These are phyloP conservation scores for Dothideomycetes sp. DNA, from an alignment of 2,329 filamentous ascomycete species.

Conservation along the genomic window DNA sequence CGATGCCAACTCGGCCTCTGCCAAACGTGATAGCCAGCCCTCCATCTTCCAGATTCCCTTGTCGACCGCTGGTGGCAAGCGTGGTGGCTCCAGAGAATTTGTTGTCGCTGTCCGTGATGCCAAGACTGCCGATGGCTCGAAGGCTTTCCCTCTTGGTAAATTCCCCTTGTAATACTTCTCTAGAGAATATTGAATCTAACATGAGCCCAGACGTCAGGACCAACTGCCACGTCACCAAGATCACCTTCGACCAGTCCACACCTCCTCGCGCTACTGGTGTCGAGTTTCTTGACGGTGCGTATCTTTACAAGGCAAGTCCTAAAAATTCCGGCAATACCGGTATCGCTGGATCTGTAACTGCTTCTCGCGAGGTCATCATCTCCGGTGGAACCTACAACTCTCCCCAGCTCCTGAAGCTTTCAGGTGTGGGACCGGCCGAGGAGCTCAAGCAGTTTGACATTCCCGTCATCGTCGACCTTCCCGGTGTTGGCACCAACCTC, in stretches of 20 bases:
- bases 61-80: constrained; percentile 37
- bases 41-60: constrained; percentile 52
- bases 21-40: constrained; percentile 36
- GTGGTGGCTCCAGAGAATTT: constrained; percentile 48
- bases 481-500: constrained; percentile 56
- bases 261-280: constrained; percentile 39
- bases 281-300: constrained; percentile 32
- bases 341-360: constrained; percentile 32
- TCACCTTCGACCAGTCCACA: constrained; percentile 54
- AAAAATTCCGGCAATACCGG: constrained; percentile 25
- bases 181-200: background rate
- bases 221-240: constrained; percentile 57
- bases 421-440: constrained; percentile 49
- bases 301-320: constrained; percentile 33
- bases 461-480: constrained; percentile 44
- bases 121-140: constrained; percentile 40
- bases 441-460: constrained; percentile 48
- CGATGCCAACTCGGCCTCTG: constrained; percentile 37
- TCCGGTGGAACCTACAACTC: constrained; percentile 51
- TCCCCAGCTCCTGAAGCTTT: constrained; percentile 56
- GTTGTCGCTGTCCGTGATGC: constrained; percentile 43
- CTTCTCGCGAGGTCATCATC: constrained; percentile 39
- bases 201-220: constrained; percentile 37
- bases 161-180: constrained; percentile 22
- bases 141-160: constrained; percentile 38